A percentile compares a stretch with the other conserved stretches of the same genome.
Conservation (phyloP, 176 grass and related monocot genomes). For the Melocanna baccifera region DNA sequence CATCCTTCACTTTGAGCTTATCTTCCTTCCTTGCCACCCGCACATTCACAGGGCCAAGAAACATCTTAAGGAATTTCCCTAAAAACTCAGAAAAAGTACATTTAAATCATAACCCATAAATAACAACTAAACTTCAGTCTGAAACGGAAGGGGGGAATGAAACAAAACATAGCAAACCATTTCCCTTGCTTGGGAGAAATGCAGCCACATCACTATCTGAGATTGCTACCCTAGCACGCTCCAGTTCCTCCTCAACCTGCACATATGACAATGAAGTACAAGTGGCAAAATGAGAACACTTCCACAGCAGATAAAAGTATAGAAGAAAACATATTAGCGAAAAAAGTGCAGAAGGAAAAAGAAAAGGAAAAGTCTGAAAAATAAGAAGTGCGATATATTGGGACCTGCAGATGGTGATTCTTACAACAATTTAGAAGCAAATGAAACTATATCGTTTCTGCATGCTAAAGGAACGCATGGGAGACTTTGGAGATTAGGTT, state of each 20-base stretch:
- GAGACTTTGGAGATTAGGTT: not conserved
- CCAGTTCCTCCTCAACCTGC: constrained; percentile 86
- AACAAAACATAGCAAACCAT: constrained; percentile 46
- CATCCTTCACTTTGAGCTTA: constrained; percentile 89
- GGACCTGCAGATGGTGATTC: not conserved
- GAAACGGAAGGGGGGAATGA: not conserved
- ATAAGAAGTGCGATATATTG: not conserved
- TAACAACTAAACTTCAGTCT: constrained; percentile 1
- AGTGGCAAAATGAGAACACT: not conserved
- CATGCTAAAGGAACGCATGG: not conserved
- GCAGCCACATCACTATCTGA: constrained; percentile 73
- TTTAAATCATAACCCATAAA: not conserved
- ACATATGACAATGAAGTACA: constrained; percentile 19
- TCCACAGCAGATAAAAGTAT: not conserved
- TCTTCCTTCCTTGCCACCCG: constrained; percentile 73
- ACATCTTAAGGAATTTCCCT: constrained; percentile 88
- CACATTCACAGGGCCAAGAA: constrained; percentile 90
- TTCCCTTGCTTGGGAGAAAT: constrained; percentile 64
- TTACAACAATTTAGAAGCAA: not conserved
- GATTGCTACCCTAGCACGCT: constrained; percentile 62
- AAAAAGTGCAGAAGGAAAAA: not conserved
- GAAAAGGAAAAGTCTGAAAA: not conserved
- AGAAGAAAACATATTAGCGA: not conserved
- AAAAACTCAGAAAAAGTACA: not conserved
- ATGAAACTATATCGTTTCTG: not conserved